Conservation (phyloP, 441 rosid species). For the Dalechampia spathulata region DNA sequence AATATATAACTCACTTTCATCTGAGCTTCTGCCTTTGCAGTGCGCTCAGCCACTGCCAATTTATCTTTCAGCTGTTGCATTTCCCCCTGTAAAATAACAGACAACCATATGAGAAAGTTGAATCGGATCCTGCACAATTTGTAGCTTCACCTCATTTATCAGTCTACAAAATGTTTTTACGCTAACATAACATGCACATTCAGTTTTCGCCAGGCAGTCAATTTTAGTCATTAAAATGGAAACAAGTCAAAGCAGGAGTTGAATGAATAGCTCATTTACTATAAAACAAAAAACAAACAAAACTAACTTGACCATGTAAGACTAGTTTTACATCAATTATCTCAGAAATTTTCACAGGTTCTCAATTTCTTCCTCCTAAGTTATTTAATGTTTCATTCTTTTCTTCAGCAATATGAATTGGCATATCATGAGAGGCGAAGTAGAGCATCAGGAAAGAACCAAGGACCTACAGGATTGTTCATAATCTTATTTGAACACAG, state of each 20-base stretch:
- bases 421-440: neutral
- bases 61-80: conserved; percentile 51
- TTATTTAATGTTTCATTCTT: too few relatives aligned
- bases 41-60: conserved; percentile 40
- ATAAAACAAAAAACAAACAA: too few relatives aligned
- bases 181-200: neutral
- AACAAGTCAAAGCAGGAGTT: too few relatives aligned
- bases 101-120: neutral
- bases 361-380: too few relatives aligned
- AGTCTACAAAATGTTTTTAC: neutral
- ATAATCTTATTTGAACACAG: neutral
- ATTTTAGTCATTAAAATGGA: too few relatives aligned
- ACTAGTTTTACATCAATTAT: too few relatives aligned
- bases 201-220: neutral
- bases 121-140: neutral
- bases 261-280: too few relatives aligned
- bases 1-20: conserved; percentile 29
- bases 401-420: neutral
- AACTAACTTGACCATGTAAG: too few relatives aligned
- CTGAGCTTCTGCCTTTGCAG: conserved; percentile 54
- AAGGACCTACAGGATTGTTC: neutral
- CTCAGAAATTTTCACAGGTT: too few relatives aligned
- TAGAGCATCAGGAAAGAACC: neutral
- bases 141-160: neutral
- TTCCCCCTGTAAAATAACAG: conserved; percentile 36